Evolutionary conservation across 352 stramenopile species (phyloP), one percentile per base, ranked within the genome.

Genomic region (Peronospora farinosa): DNA sequence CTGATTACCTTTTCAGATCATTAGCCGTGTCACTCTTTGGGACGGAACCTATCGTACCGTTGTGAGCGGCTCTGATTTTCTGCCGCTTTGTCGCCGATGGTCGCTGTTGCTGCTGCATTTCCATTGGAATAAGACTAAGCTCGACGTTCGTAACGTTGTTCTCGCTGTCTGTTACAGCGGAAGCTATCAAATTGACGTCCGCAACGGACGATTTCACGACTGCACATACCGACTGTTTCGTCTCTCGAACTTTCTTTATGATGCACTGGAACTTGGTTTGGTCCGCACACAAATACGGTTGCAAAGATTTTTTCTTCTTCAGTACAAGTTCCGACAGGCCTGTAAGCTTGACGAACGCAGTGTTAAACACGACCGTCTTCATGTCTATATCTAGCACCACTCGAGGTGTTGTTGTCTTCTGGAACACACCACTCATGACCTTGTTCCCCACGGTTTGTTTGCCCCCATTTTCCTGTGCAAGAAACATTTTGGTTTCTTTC

Each of bases 251-350:
- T 23, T 67, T 69, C 30, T 67, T 65, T 33, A 83, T 68, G 30
- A 83, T 65, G 35, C 46, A 35, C 51, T 78, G 64, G 36, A 86
- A 55, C 52, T 77, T 57, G 16, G 54, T 40, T 19, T 65, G 25
- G 48, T 88, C 72, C 0, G 52, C 58, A 51, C 74, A 78, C 42
- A 88, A 45, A 50, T 67, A 86, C 30, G 63, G 32, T 17, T 65
- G 60, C 33, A 88, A 31, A 13, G 63, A 65, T 38, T 84, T 72
- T 56, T 85, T 75, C 58, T 78, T 84, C 67, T 84, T 77, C n/a
- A 73, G 46, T 23, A 59, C 57, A 0, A 68, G 54, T 37, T 83
- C 69, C 5, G 62, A 59, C 39, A 80, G 54, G 0, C 74, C 73
- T 0, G 74, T 68, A 62, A 65, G 59, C 41, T 70, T 57, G 19